Evolutionary conservation across 148 eudicot species (phyloP).

Genomic region (Fagopyrum tataricum): DNA sequence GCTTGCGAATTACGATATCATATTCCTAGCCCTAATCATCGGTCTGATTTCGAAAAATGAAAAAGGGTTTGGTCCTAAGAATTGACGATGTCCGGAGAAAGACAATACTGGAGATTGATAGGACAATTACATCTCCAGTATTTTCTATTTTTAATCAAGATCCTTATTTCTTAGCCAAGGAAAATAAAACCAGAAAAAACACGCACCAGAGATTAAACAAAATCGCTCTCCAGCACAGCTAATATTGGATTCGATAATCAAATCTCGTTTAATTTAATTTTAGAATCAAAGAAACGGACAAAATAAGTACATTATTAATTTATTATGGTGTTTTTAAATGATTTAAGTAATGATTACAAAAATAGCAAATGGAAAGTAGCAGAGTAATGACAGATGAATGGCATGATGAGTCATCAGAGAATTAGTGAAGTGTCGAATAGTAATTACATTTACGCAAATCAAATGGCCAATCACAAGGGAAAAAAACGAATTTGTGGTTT

Average conservation of each 20-base stretch:
- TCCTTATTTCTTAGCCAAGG: neutral
- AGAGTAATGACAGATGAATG: neutral
- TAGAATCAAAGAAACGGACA: neutral
- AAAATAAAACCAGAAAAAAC: neutral
- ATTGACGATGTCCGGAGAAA: too few relatives aligned
- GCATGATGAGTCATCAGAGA: neutral
- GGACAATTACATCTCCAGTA: too few relatives aligned
- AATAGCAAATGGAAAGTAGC: neutral
- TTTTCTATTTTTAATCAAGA: too few relatives aligned
- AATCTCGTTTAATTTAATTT: neutral
- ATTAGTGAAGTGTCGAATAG: neutral
- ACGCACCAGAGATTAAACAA: neutral
- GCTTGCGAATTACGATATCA: too few relatives aligned
- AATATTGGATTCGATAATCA: neutral
- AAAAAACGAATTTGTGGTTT: too few relatives aligned
- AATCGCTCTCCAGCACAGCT: neutral
- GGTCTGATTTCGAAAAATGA: neutral
- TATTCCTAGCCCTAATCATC: neutral
- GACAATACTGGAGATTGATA: too few relatives aligned
- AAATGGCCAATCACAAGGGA: neutral
- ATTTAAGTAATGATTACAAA: neutral
- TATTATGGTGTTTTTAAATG: neutral
- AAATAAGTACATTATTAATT: neutral
- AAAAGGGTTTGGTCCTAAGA: neutral
- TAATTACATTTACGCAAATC: neutral